Conservation (phyloP, 257 asterid genomes). For the Craterostigma plantagineum region DNA sequence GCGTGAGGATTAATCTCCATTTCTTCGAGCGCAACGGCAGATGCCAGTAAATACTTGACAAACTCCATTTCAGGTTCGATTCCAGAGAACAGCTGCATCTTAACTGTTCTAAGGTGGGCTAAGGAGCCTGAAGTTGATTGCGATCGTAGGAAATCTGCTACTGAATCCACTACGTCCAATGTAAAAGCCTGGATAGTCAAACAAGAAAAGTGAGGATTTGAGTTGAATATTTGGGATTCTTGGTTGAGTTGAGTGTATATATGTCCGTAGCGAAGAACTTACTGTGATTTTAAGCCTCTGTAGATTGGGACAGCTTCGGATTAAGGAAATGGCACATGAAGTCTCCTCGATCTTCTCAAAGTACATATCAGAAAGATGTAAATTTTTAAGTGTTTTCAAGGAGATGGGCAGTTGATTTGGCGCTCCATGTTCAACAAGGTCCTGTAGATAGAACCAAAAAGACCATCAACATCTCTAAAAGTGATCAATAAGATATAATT, state of each 20-base stretch:
- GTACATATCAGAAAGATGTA: conserved; percentile 29
- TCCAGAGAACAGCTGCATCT: conserved; percentile 34
- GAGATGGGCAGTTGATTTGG: conserved; percentile 24
- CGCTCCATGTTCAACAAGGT: conserved; percentile 31
- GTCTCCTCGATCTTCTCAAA: conserved; percentile 28
- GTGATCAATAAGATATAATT: background rate
- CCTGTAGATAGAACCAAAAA: conserved; percentile 15
- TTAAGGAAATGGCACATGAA: conserved; percentile 36
- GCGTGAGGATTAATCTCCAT: conserved; percentile 22
- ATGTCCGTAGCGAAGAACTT: conserved; percentile 7
- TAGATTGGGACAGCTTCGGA: conserved; percentile 34
- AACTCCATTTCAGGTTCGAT: conserved; percentile 45
- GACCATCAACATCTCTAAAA: background rate
- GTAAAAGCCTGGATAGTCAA: conserved; percentile 23
- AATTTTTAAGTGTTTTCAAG: conserved; percentile 19
- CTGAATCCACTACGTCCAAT: conserved; percentile 27
- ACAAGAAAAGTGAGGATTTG: too few species aligned
- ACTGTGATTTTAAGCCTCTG: conserved; percentile 34
- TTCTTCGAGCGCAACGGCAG: conserved; percentile 34
- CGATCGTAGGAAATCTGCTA: conserved; percentile 27
- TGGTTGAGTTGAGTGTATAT: too few species aligned
- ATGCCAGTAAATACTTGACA: conserved; percentile 31
- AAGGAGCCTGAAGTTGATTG: conserved; percentile 22
- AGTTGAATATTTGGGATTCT: too few species aligned
- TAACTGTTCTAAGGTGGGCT: conserved; percentile 25